phyloP scores from a whole-genome alignment of 2,329 filamentous ascomycete genomes.

The Ophiocordyceps robertsii region DNA sequence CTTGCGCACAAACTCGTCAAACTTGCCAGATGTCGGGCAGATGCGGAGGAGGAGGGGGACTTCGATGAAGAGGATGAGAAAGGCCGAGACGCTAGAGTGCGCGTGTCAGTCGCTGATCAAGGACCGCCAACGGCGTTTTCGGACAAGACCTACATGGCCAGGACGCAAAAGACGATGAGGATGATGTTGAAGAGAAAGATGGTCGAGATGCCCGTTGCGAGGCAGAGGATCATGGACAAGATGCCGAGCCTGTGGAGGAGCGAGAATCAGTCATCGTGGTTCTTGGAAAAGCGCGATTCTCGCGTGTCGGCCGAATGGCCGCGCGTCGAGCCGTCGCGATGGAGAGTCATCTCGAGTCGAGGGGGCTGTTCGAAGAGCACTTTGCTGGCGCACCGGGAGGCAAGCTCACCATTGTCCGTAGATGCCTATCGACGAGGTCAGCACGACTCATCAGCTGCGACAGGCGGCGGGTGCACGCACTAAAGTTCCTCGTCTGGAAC shows the following conservation, averaged over 20 bases:
- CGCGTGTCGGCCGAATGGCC: no score
- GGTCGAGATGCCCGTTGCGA: constrained; percentile 55
- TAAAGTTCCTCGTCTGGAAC: constrained; percentile 62
- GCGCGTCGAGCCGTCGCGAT: no score
- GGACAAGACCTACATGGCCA: constrained; percentile 35
- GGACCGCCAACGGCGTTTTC: neutral
- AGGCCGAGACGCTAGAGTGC: constrained; percentile 45
- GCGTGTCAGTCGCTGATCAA: neutral
- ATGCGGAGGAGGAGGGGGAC: constrained; percentile 92
- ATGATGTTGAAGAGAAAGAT: constrained; percentile 41
- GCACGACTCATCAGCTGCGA: neutral
- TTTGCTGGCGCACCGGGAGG: neutral
- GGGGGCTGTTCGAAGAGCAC: neutral
- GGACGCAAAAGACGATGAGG: constrained; percentile 37
- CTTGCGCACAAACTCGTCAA: constrained; percentile 79
- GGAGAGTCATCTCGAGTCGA: no score
- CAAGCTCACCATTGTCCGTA: constrained; percentile 60
- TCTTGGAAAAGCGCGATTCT: neutral
- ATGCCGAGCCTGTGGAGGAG: constrained; percentile 45
- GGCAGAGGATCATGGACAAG: constrained; percentile 56
- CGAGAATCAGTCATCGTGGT: neutral
- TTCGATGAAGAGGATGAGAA: constrained; percentile 74
- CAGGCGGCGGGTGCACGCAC: constrained; percentile 29
- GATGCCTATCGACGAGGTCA: constrained; percentile 37
- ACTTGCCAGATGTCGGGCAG: constrained; percentile 83